Percentiles rank a stretch among this genome's conserved stretches.
Conservation (phyloP, 768 basidiomycete genomes). For the Agaricus bisporus region DNA sequence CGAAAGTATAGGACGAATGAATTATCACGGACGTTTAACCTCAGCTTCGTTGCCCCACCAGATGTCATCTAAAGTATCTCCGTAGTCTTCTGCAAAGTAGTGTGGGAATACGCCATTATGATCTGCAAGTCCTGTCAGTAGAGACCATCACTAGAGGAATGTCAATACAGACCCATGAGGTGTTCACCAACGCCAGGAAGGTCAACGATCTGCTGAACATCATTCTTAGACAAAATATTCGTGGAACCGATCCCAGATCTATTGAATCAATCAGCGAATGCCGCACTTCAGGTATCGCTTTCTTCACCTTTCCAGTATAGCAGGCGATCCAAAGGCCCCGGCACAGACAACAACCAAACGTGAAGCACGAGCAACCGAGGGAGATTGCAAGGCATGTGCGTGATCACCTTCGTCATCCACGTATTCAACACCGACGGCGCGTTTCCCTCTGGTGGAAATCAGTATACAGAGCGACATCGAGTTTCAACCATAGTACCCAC, state of each 20-base stretch:
- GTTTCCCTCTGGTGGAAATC: slow-evolving; percentile 24
- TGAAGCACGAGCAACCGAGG: slow-evolving; percentile 27
- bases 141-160: neutral
- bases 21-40: slow-evolving; percentile 31
- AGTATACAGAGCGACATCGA: neutral
- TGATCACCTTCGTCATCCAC: slow-evolving; percentile 27
- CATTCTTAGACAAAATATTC: slow-evolving; percentile 37
- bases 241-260: slow-evolving; percentile 51
- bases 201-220: slow-evolving; percentile 47
- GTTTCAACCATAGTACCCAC: slow-evolving; percentile 22
- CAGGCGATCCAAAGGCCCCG: slow-evolving; percentile 50
- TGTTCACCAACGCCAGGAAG: slow-evolving; percentile 77
- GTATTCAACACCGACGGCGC: slow-evolving; percentile 50
- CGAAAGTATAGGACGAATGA: neutral
- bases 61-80: slow-evolving; percentile 43
- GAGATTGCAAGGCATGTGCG: slow-evolving; percentile 16
- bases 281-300: too few relatives aligned
- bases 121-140: slow-evolving; percentile 22
- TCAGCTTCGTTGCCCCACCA: slow-evolving; percentile 33
- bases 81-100: slow-evolving; percentile 38
- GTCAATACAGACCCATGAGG: slow-evolving; percentile 38
- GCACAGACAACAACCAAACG: slow-evolving; percentile 44
- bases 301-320: slow-evolving; percentile 42
- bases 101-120: slow-evolving; percentile 32
- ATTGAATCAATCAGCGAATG: neutral